Percentiles rank a stretch among this genome's conserved stretches.
Conservation (phyloP, 2,329 filamentous ascomycete genomes). For the Ophiostoma fasciatum region DNA sequence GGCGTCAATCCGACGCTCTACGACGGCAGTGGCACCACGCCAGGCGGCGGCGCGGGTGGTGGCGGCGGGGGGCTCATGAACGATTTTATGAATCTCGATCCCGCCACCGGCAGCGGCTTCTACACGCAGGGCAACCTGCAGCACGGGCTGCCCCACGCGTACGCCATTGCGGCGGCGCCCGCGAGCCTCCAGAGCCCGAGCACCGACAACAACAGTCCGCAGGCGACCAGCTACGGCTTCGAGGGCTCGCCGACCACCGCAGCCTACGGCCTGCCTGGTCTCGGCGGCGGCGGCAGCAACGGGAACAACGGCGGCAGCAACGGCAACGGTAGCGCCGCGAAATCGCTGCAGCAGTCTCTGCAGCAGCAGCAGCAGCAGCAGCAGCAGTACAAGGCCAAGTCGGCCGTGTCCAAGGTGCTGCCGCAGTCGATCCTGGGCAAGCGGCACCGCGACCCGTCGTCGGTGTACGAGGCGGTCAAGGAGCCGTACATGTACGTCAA, state of each 20-base stretch:
- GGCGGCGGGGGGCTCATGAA: slow-evolving; percentile 26
- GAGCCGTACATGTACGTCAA: slow-evolving; percentile 84
- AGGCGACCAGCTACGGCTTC: slow-evolving; percentile 35
- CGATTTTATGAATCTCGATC: slow-evolving; percentile 39
- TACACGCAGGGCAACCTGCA: slow-evolving; percentile 44
- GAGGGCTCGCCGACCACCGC: slow-evolving; percentile 38
- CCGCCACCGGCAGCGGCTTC: slow-evolving; percentile 25
- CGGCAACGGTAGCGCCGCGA: not conserved
- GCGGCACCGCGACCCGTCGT: slow-evolving; percentile 57
- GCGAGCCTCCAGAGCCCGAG: slow-evolving; percentile 48
- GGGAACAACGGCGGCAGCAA: not conserved
- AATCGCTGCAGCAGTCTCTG: slow-evolving; percentile 13
- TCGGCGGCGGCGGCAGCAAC: not conserved
- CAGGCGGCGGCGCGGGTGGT: not conserved
- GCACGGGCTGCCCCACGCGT: slow-evolving; percentile 49
- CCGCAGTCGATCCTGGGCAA: slow-evolving; percentile 41
- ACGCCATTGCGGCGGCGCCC: slow-evolving; percentile 48
- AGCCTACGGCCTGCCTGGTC: slow-evolving; percentile 14
- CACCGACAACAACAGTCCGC: slow-evolving; percentile 49
- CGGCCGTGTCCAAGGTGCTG: slow-evolving; percentile 24
- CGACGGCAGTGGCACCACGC: too few species aligned
- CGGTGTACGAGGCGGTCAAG: slow-evolving; percentile 78
- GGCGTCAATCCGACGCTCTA: slow-evolving; percentile 32
- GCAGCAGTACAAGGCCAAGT: slow-evolving; percentile 28
- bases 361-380: too few species aligned